Evolutionary conservation across 768 basidiomycete genomes (phyloP), one percentile per base, ranked within the genome.

Genomic region (Mycena albidolilacea): DNA sequence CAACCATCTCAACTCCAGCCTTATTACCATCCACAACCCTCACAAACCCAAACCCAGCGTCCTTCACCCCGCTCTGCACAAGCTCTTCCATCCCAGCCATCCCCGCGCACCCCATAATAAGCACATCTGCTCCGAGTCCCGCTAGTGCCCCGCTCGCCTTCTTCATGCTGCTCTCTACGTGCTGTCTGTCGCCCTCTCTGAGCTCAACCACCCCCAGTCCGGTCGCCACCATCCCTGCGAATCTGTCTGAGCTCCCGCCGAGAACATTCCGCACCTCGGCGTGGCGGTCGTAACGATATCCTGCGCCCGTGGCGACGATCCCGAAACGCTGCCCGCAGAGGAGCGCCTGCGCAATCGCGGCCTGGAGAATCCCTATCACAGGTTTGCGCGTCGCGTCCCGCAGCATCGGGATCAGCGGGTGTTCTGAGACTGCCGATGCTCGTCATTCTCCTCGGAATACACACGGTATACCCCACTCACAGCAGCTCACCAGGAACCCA

Each of bases 401-500:
- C 21, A 84, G 79, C 74, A 82, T 78, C 57, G 80, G 79, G 2
- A 80, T 77, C 35, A 85, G 76, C 6, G 83, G 81, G 74, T 84
- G 84, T 70, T 84, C 82, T 23, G 82, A 84, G 76, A 84, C 82
- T 83, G 52, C 12, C 19, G 39, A 21, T 44, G 7, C 58, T 72
- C 37, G 35, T 67, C 38, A 44, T 21, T 21, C 35, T 72, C 44
- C 52, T 30, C 23, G 9, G 2, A 30, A 30, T 30, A 30, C 30
- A 10, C 30, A 59, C 15, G 57, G 60, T 30, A 43, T 23, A 7
- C 21, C 30, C 35, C 15, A 78, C 83, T 73, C 66, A 84, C 82
- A 85, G 72, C 84, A 85, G 76, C 83, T 82, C 35, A 84, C 82
- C 38, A 85, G 71, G 67, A 83, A 83, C 0, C 82, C 84, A 68